Evolutionary conservation across 805 yeast genomes (phyloP).

Genomic region (Candida chilensis): DNA sequence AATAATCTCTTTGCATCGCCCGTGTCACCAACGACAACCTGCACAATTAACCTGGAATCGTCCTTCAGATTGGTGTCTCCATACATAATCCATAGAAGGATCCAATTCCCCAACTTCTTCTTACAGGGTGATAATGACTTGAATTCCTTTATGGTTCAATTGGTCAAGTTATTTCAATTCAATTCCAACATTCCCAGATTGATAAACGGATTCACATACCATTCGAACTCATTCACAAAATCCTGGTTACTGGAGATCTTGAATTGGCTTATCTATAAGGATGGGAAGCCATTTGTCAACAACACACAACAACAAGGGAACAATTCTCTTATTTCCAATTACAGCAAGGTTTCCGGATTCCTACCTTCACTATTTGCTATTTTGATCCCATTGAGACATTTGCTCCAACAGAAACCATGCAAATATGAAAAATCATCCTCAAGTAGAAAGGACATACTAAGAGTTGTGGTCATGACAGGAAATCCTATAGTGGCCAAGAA

Average conservation of each 20-base stretch:
- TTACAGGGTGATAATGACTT: constrained; percentile 25
- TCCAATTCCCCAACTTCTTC: constrained; percentile 22
- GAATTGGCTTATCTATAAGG: constrained; percentile 35
- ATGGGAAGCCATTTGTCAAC: constrained; percentile 14
- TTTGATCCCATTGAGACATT: constrained; percentile 16
- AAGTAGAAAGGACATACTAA: constrained; percentile 20
- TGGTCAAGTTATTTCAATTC: constrained; percentile 22
- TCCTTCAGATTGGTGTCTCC: constrained; percentile 10
- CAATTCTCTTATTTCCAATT: background rate
- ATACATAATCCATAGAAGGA: constrained; percentile 19
- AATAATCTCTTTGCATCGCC: background rate
- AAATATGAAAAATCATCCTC: constrained; percentile 10
- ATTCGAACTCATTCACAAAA: constrained; percentile 19
- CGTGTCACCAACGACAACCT: background rate
- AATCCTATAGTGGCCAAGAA: constrained; percentile 55
- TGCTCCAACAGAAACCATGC: constrained; percentile 17
- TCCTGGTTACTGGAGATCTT: constrained; percentile 30
- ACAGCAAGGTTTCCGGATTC: constrained; percentile 10
- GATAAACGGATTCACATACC: constrained; percentile 6
- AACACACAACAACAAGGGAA: background rate
- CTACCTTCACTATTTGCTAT: constrained; percentile 27
- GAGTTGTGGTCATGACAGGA: constrained; percentile 49
- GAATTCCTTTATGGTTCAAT: constrained; percentile 16
- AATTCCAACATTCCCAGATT: constrained; percentile 24
- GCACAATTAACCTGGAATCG: constrained; percentile 1